These are phyloP conservation scores for Arthrobotrys iridis DNA, from an alignment of 2,329 filamentous ascomycete species.

Conservation along the genomic window DNA sequence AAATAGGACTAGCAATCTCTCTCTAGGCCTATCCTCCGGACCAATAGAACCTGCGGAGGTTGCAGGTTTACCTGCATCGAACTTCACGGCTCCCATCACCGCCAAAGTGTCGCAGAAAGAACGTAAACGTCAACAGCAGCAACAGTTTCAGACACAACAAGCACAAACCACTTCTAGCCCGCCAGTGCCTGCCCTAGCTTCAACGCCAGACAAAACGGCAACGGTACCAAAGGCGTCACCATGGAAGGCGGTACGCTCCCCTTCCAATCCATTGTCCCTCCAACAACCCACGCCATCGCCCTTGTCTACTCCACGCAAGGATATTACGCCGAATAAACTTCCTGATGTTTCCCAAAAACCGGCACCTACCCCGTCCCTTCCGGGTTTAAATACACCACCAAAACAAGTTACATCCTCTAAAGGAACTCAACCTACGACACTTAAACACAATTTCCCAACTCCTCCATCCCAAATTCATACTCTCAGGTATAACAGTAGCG, in stretches of 20 bases:
- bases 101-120: constrained; percentile 88
- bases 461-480: constrained; percentile 27
- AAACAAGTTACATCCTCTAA: constrained; percentile 29
- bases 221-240: constrained; percentile 28
- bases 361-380: neutral
- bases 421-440: neutral
- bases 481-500: constrained; percentile 42
- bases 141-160: constrained; percentile 60
- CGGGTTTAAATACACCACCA: constrained; percentile 23
- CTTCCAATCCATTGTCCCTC: constrained; percentile 44
- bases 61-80: constrained; percentile 56
- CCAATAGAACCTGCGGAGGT: constrained; percentile 60
- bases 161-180: neutral
- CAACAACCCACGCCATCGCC: constrained; percentile 30
- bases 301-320: constrained; percentile 14
- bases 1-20: constrained; percentile 66
- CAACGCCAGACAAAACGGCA: constrained; percentile 13
- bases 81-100: constrained; percentile 59
- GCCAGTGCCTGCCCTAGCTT: neutral
- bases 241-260: constrained; percentile 43
- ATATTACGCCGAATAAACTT: constrained; percentile 1
- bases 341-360: constrained; percentile 23
- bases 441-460: constrained; percentile 29
- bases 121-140: constrained; percentile 80
- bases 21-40: constrained; percentile 66